Evolutionary conservation across 1,284 basidiomycete species (phyloP), one percentile per base, ranked within the genome.

Genomic region (Marasmius sp.): DNA sequence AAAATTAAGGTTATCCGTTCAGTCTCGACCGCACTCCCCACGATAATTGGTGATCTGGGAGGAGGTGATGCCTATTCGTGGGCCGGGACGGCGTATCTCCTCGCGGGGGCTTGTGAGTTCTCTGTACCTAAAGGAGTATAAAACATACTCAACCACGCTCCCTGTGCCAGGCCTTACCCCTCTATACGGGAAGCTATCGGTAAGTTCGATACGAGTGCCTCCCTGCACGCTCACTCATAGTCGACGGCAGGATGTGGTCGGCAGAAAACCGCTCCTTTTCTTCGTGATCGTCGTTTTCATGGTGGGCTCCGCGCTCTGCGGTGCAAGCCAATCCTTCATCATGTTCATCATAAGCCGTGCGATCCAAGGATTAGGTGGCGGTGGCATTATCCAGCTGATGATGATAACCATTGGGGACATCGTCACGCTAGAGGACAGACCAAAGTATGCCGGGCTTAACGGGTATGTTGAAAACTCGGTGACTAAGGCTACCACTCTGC

Each of bases 281-380:
- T 41, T 37, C 12, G 37, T 47, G 20, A 74, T 74, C 49, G 12
- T 65, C 60, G 65, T 75, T 50, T 77, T 77, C 69, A 65, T 76
- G 33, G 37, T 64, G 38, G 81, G 81, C 4, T 78, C 76, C 5
- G 77, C 76, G 0, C 57, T 83, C 18, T 82, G 78, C 63, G 81
- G 79, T 12, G 77, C 78, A 3, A 80, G 81, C 0, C 74, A 82
- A 64, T 72, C 64, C 54, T 78, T 79, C 68, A 65, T 65, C 1
- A 79, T 77, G 80, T 70, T 83, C 18, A 72, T 74, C 50, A 65
- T 77, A 7, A 72, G 71, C 64, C 55, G 60, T 38, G 60, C 38
- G 16, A 39, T 61, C 33, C 60, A 61, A 50, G 60, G 60, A 8
- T 22, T 56, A 14, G 60, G 60, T 38, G 80, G 79, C 8, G 78